Base-by-base conservation (phyloP, 169 alveolate genomes). In the Cryptosporidium sp. region DNA sequence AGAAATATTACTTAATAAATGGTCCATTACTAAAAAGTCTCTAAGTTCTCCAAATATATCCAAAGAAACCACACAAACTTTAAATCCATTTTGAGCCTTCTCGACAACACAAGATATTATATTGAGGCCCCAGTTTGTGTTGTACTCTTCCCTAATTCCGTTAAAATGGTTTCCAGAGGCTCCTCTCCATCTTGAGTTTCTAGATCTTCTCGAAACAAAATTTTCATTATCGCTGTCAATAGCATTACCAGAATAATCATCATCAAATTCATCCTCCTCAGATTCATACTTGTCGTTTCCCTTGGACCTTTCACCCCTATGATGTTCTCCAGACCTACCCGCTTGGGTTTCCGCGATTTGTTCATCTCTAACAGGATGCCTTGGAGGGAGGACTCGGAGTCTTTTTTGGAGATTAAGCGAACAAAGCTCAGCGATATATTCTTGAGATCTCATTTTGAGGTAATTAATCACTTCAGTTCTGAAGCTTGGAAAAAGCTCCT, bases 51-150 rank as follows among this genome's bases (percentile, higher is more conserved):
- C 89, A 62, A 62, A 65, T 18, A 80, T 62, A 26, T 80, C 89
- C 26, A 80, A 37, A 80, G 75, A 69, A 16, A 59, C 74, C 14
- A 80, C 75, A 48, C 75, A 80, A 26, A 65, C 67, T 48, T 65
- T 59, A 45, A 62, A 80, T 7, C 89, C 89, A 45, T 80, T 80
- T n/a, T 80, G 43, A n/a, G 89, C 89, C 18, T 23, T 80, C 39
- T 80, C 89, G 1, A 80, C 67, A 0, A 80, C 89, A 65, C 89
- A 80, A 26, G 89, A 80, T 45, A 80, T 80, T 37, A 80, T 12
- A 29, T 80, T 65, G 14, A 80, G 65, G 3, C 89, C 89, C 89
- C 89, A 80, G 9, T 29, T 62, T 23, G 89, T 62, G 48, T 80
- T 62, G 37, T 59, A 80, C 29, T 80, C 75, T 65, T 48, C 67